A percentile compares a stretch with the other conserved stretches of the same genome.
Conservation (phyloP, 164 flowering plant species). For the Annona cherimola region DNA sequence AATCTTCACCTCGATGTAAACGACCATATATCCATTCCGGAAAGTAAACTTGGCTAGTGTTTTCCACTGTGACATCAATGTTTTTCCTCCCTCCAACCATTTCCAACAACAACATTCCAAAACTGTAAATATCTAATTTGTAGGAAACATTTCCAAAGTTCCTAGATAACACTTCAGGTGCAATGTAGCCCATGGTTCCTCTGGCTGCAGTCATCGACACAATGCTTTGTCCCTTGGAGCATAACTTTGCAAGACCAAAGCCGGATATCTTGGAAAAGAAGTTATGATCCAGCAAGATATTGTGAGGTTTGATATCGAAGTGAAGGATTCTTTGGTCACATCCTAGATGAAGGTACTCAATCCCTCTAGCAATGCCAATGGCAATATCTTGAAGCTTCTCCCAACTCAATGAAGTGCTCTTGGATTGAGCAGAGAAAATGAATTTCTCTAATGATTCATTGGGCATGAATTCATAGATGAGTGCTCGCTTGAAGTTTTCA, state of each 20-base stretch:
- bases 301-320: conserved; percentile 8
- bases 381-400: neutral
- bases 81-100: too few species aligned
- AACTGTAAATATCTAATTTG: too few species aligned
- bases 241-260: conserved; percentile 7
- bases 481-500: neutral
- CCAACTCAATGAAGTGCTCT: neutral
- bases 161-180: too few species aligned
- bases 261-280: neutral
- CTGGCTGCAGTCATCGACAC: neutral
- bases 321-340: neutral
- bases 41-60: conserved; percentile 7
- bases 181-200: conserved; percentile 5
- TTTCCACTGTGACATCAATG: neutral
- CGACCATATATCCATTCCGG: conserved; percentile 9
- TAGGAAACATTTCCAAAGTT: too few species aligned
- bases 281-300: conserved; percentile 4
- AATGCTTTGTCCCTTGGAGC: neutral
- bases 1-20: neutral
- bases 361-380: neutral
- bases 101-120: too few species aligned
- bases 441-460: conserved; percentile 5
- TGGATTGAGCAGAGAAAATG: neutral
- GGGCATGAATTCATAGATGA: conserved; percentile 12
- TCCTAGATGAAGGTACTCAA: conserved; percentile 2